Base-by-base conservation (phyloP, 73 alveolate species). In the Tetrahymena malaccensis region DNA sequence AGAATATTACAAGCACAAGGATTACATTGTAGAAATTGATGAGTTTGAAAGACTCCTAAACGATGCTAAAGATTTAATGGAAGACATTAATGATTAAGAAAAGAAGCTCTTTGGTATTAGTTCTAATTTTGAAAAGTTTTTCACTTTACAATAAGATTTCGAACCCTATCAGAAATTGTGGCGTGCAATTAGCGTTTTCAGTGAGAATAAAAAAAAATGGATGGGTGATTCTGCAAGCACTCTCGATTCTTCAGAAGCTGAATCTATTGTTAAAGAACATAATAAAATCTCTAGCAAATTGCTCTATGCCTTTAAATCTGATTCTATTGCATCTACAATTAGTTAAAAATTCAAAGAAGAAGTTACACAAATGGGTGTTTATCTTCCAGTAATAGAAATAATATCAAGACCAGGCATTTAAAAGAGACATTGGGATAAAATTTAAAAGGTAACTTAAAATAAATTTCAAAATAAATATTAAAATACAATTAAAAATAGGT, bases 381-480 rank as follows among this genome's bases (percentile, higher is more conserved):
- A 95, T 84, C 93, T 98, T 43, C 98, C 98, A 10, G 94, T 97
- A n/a, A 94, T 98, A 33, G 96, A 97, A 96, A 93, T 97, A 4
- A 89, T 98, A 31, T 97, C 98, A 85, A 97, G 96, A 83, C 98
- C 98, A 93, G 99, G 99, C n/a, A 96, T 99, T 43, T 97, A 98
- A 93, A 99, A 98, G 35, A 96, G 99, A 94, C 99, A 99, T 96
- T 98, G 99, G 99, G 98, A 98, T 40, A 98, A 98, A 95, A 98
- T 99, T 94, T 93, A 96, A 95, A 97, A 70, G 17, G 89, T 70
- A 70, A 31, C 10, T 27, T n/a, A 1, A 25, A 3, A 27, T 96
- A 40, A 93, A 95, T 33, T 17, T 98, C 44, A 17, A 96, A 44
- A 40, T 85, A 94, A 0, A n/a, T n/a, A n/a, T 55, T 94, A n/a